Conservation (phyloP, 306 rosid genomes). For the Casuarina cunninghamiana region DNA sequence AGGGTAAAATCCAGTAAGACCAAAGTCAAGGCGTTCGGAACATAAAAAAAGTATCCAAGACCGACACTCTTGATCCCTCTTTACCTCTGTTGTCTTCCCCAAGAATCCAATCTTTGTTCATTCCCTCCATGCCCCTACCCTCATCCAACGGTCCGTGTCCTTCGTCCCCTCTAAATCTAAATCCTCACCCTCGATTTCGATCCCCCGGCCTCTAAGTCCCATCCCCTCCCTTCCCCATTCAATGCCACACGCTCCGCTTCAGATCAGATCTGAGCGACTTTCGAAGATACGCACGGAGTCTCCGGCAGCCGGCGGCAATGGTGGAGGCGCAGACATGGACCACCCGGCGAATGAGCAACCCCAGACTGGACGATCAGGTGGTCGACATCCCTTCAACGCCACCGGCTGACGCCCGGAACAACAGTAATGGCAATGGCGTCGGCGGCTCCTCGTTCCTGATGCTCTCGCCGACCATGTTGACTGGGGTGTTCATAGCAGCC, state of each 20-base stretch:
- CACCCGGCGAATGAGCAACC: conserved; percentile 90
- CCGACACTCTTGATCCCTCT: conserved; percentile 34
- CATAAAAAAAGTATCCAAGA: not conserved
- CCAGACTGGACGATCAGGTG: conserved; percentile 57
- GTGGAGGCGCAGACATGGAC: conserved; percentile 95
- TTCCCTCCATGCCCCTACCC: not conserved
- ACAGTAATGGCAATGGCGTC: not conserved
- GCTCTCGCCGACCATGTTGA: conserved; percentile 40
- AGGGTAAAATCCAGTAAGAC: not conserved
- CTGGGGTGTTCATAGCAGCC: conserved; percentile 57
- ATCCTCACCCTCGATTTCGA: conserved; percentile 31
- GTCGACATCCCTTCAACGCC: conserved; percentile 78
- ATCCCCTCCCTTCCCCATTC: not conserved
- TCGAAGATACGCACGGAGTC: no score
- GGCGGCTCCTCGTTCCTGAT: conserved; percentile 24
- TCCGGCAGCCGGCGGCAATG: conserved; percentile 35
- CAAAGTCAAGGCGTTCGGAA: not conserved
- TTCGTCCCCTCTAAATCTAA: conserved; percentile 22
- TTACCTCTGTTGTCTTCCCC: not conserved
- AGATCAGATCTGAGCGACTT: conserved; percentile 29
- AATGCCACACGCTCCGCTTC: conserved; percentile 12
- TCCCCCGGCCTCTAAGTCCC: not conserved
- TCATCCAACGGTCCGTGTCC: conserved; percentile 23
- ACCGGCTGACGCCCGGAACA: conserved; percentile 51
- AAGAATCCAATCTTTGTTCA: conserved; percentile 11